phyloP scores from a whole-genome alignment of 1,284 basidiomycete genomes.

The Kwoniella shivajii region DNA sequence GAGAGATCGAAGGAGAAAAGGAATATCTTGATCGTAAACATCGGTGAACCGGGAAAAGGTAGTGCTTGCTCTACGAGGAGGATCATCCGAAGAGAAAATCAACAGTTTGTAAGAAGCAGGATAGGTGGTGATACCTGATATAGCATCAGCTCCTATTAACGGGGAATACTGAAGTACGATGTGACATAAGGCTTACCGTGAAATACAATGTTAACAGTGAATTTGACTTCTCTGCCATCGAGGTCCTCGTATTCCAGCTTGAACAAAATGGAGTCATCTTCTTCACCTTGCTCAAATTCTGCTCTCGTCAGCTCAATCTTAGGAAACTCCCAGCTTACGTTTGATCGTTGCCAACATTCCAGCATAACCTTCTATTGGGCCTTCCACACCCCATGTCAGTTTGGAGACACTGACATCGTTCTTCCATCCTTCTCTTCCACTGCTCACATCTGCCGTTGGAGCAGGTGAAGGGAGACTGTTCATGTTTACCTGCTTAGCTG shows the following conservation, averaged over 20 bases:
- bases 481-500: neutral
- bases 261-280: constrained; percentile 18
- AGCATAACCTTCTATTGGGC: constrained; percentile 26
- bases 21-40: constrained; percentile 20
- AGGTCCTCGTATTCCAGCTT: constrained; percentile 27
- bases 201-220: constrained; percentile 20
- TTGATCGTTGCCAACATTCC: constrained; percentile 23
- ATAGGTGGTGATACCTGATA: constrained; percentile 19
- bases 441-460: neutral
- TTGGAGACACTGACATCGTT: constrained; percentile 15
- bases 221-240: constrained; percentile 14
- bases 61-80: constrained; percentile 6
- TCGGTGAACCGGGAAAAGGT: constrained; percentile 24
- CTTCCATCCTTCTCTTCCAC: constrained; percentile 13
- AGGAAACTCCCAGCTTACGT: constrained; percentile 8
- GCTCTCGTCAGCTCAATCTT: constrained; percentile 3
- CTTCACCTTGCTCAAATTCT: constrained; percentile 16
- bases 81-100: constrained; percentile 2
- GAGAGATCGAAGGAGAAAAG: constrained; percentile 11
- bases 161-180: neutral
- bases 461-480: constrained; percentile 3
- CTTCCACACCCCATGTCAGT: constrained; percentile 5
- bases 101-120: constrained; percentile 16
- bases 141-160: neutral
- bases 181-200: constrained; percentile 17